A percentile compares a stretch with the other conserved stretches of the same genome.
phyloP scores from a whole-genome alignment of 2,329 filamentous ascomycete species.

The Xylogone sp. region DNA sequence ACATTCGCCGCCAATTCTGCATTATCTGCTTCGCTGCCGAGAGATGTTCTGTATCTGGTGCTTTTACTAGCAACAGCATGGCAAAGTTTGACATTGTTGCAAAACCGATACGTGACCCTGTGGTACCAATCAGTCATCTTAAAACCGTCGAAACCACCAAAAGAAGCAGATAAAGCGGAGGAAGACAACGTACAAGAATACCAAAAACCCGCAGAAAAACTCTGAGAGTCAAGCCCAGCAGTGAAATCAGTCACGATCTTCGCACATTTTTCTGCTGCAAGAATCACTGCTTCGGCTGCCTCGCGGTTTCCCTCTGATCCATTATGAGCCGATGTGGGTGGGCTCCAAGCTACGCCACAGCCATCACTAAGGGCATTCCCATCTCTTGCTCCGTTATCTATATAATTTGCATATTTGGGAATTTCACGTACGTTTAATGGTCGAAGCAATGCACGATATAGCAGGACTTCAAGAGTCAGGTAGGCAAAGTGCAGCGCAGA shows the following conservation, averaged over 20 bases:
- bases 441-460: slow-evolving; percentile 31
- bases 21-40: slow-evolving; percentile 23
- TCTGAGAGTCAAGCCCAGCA: slow-evolving; percentile 12
- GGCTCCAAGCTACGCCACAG: too few species aligned
- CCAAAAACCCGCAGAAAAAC: slow-evolving; percentile 23
- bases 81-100: slow-evolving; percentile 31
- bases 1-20: slow-evolving; percentile 25
- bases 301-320: slow-evolving; percentile 16
- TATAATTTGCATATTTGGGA: too few species aligned
- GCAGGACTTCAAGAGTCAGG: slow-evolving; percentile 30
- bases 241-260: slow-evolving; percentile 27
- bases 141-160: not conserved
- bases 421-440: slow-evolving; percentile 15
- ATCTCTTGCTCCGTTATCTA: too few species aligned
- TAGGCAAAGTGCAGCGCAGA: slow-evolving; percentile 30
- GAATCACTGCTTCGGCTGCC: slow-evolving; percentile 23
- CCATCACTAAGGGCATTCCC: too few species aligned
- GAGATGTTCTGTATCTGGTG: slow-evolving; percentile 25
- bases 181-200: slow-evolving; percentile 26
- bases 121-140: not conserved
- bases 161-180: not conserved
- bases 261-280: slow-evolving; percentile 29
- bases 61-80: slow-evolving; percentile 28
- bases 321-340: too few species aligned
- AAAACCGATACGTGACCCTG: slow-evolving; percentile 30